phyloP scores from a whole-genome alignment of 768 basidiomycete genomes.

The Termitomyces sp. region DNA sequence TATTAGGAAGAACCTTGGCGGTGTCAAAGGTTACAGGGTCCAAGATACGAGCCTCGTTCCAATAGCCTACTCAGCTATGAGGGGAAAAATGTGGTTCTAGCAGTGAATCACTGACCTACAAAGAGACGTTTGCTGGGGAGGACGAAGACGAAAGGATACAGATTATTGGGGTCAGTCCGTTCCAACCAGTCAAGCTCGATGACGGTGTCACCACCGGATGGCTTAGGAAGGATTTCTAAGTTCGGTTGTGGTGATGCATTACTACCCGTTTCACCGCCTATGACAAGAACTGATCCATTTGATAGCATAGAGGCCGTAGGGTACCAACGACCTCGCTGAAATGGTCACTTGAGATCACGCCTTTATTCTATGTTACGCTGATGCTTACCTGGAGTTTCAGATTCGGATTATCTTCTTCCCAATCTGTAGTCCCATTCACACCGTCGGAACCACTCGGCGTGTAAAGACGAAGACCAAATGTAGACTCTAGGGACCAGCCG shows the following conservation, averaged over 20 bases:
- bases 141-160: conserved; percentile 73
- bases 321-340: conserved; percentile 65
- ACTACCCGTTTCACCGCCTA: conserved; percentile 71
- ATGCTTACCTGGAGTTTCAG: conserved; percentile 53
- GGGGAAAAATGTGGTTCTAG: not conserved
- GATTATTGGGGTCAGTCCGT: conserved; percentile 73
- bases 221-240: conserved; percentile 66
- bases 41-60: conserved; percentile 75
- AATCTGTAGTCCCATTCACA: conserved; percentile 69
- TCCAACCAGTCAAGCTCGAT: conserved; percentile 59
- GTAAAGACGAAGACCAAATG: conserved; percentile 68
- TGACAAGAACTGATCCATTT: conserved; percentile 68
- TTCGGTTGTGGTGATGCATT: conserved; percentile 63
- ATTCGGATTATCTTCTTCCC: conserved; percentile 64
- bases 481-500: conserved; percentile 67
- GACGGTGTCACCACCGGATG: conserved; percentile 54
- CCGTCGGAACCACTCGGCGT: conserved; percentile 64
- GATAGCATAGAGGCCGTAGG: conserved; percentile 61
- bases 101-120: conserved; percentile 41
- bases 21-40: conserved; percentile 64
- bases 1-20: conserved; percentile 54
- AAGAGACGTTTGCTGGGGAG: conserved; percentile 68
- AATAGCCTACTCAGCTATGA: conserved; percentile 45
- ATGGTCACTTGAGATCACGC: not conserved
- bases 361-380: not conserved